Evolutionary conservation across 495 filamentous ascomycete genomes (phyloP).

Genomic region (Pseudoneurospora amorphoporcata): DNA sequence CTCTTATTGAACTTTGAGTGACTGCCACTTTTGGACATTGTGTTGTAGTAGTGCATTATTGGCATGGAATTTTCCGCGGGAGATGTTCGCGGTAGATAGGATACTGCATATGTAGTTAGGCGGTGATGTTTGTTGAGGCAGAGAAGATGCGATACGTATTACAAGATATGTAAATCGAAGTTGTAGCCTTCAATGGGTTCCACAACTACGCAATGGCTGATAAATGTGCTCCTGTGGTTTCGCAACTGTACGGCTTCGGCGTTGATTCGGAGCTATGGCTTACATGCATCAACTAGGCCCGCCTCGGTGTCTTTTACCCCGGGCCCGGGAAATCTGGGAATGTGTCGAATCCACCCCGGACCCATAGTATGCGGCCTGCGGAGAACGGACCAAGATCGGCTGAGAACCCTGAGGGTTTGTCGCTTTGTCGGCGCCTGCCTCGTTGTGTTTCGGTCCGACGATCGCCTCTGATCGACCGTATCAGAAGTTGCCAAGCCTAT

Average conservation of each 20-base stretch:
- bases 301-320: neutral
- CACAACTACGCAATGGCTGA: neutral
- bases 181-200: neutral
- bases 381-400: neutral
- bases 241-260: neutral
- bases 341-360: neutral
- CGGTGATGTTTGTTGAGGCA: neutral
- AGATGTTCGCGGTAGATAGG: neutral
- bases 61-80: constrained; percentile 2
- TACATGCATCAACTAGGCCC: neutral
- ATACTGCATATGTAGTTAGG: neutral
- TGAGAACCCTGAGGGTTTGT: neutral
- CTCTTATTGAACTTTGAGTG: constrained; percentile 70
- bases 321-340: neutral
- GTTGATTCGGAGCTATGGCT: neutral
- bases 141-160: neutral
- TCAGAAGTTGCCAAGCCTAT: neutral
- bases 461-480: neutral
- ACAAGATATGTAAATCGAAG: neutral
- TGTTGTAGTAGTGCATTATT: constrained; percentile 33
- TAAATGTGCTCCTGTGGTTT: neutral
- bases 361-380: neutral
- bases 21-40: constrained; percentile 14
- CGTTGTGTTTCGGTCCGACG: neutral
- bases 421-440: neutral